Conservation (phyloP, 2,329 filamentous ascomycete species). For the Verticillium albo-atrum region DNA sequence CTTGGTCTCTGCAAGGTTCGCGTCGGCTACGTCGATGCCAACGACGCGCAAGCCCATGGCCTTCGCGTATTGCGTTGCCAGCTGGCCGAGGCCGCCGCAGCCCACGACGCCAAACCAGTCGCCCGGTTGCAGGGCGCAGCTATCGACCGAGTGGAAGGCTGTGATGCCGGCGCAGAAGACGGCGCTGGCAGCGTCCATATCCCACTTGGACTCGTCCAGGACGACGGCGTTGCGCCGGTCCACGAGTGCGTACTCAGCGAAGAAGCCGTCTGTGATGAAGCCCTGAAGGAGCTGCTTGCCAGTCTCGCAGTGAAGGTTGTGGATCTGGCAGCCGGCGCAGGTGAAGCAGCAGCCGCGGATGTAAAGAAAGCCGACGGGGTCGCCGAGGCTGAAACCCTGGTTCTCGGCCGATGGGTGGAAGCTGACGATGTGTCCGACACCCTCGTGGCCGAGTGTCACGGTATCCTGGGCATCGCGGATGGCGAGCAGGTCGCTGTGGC, state of each 20-base stretch:
- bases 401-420: constrained; percentile 27
- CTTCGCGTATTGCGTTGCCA: constrained; percentile 40
- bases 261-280: constrained; percentile 38
- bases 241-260: constrained; percentile 40
- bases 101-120: constrained; percentile 38
- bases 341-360: constrained; percentile 40
- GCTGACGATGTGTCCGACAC: constrained; percentile 35
- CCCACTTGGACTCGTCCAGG: constrained; percentile 27
- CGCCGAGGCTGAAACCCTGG: constrained; percentile 36
- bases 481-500: constrained; percentile 24
- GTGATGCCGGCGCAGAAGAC: constrained; percentile 48
- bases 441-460: constrained; percentile 37
- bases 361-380: constrained; percentile 40
- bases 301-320: constrained; percentile 34
- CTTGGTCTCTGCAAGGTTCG: constrained; percentile 31
- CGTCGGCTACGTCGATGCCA: constrained; percentile 38
- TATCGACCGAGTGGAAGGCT: constrained; percentile 32
- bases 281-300: constrained; percentile 35
- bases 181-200: constrained; percentile 30
- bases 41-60: constrained; percentile 38
- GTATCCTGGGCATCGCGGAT: constrained; percentile 17
- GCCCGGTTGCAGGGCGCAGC: constrained; percentile 27
- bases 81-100: constrained; percentile 39
- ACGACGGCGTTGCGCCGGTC: constrained; percentile 38
- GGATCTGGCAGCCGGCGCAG: constrained; percentile 40